Percentiles rank a stretch among this genome's conserved stretches.
Evolutionary conservation across 2,329 filamentous ascomycete species (phyloP).

Genomic region (Hortaea sp.): DNA sequence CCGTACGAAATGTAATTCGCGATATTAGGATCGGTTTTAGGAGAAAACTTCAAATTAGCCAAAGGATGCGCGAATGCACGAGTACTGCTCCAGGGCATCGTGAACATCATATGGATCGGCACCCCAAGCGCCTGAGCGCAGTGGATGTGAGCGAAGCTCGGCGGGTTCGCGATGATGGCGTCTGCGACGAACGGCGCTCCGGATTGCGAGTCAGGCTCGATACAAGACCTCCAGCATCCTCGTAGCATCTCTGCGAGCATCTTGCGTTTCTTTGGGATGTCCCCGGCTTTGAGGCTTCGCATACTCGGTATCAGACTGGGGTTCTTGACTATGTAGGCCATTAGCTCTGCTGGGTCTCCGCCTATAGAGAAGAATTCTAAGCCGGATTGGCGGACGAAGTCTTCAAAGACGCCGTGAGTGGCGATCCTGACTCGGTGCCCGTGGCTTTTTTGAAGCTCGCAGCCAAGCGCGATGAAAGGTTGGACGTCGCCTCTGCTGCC

Average conservation of each 20-base stretch:
- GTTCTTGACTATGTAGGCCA: constrained; percentile 38
- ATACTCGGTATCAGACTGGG: constrained; percentile 21
- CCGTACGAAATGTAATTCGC: constrained; percentile 74
- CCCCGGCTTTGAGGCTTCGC: constrained; percentile 15
- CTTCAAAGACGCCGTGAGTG: constrained; percentile 59
- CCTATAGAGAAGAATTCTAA: constrained; percentile 69
- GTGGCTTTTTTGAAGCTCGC: constrained; percentile 51
- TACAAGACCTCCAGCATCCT: constrained; percentile 21
- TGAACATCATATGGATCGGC: constrained; percentile 61
- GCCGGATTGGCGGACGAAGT: constrained; percentile 58
- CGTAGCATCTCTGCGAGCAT: constrained; percentile 17
- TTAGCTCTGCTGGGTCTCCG: constrained; percentile 64
- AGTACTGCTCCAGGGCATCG: constrained; percentile 84
- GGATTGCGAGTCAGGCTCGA: constrained; percentile 10
- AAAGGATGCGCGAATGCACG: constrained; percentile 74
- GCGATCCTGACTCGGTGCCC: constrained; percentile 64
- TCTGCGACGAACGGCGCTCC: constrained; percentile 71
- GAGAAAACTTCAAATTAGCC: constrained; percentile 59
- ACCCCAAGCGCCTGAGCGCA: constrained; percentile 58
- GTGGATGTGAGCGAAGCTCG: constrained; percentile 64
- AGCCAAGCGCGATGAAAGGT: constrained; percentile 61
- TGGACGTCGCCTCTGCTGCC: constrained; percentile 68
- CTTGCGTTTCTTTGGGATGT: constrained; percentile 13
- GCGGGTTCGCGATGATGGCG: constrained; percentile 66
- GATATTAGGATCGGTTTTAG: constrained; percentile 59